A percentile compares a stretch with the other conserved stretches of the same genome.
Conservation (phyloP, 257 asterid species). For the Petunia axillaris region DNA sequence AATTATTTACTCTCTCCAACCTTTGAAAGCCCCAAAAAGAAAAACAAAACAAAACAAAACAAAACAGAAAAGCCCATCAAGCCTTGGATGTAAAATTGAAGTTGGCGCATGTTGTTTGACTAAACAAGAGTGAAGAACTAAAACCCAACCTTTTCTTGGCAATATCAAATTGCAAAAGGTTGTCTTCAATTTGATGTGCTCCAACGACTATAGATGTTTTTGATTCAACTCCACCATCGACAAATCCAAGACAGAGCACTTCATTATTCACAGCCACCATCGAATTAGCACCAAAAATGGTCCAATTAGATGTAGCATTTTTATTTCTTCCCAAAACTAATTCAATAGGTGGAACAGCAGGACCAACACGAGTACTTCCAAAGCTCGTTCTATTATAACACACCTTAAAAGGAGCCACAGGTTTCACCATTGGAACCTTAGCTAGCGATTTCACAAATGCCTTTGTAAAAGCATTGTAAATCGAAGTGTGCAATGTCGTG, state of each 20-base stretch:
- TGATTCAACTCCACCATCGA: conserved; percentile 32
- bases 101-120: no score
- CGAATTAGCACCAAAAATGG: conserved; percentile 52
- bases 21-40: no score
- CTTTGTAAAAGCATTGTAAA: conserved; percentile 41
- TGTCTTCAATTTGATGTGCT: conserved; percentile 47
- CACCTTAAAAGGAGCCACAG: conserved; percentile 39
- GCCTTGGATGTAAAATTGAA: no score
- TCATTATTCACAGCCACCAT: conserved; percentile 42
- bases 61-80: no score
- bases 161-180: no score
- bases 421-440: conserved; percentile 36
- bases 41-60: no score
- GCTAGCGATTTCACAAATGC: conserved; percentile 39
- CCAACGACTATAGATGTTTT: conserved; percentile 44
- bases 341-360: conserved; percentile 49
- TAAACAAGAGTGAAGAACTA: conserved; percentile 20
- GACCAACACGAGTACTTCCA: conserved; percentile 50
- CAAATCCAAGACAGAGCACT: conserved; percentile 34
- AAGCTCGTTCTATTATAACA: conserved; percentile 42
- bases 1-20: no score
- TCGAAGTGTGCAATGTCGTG: conserved; percentile 41
- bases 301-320: conserved; percentile 39
- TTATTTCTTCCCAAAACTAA: conserved; percentile 37
- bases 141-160: conserved; percentile 38